Conservation (phyloP, 495 filamentous ascomycete genomes). For the Annulohypoxylon nitens region DNA sequence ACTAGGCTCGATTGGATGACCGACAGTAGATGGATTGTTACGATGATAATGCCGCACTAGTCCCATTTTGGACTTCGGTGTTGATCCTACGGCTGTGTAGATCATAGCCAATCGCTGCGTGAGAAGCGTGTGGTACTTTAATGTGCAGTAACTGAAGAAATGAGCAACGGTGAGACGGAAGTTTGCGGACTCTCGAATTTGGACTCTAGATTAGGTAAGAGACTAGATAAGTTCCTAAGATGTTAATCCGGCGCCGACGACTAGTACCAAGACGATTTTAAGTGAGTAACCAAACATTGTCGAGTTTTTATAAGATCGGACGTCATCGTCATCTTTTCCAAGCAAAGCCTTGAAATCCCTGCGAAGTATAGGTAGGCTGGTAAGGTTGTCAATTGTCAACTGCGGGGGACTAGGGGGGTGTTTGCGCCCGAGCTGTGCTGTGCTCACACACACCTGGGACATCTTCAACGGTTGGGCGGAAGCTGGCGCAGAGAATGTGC, state of each 20-base stretch:
- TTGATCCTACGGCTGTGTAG: slow-evolving; percentile 39
- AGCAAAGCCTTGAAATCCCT: slow-evolving; percentile 12
- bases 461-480: slow-evolving; percentile 31
- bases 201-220: slow-evolving; percentile 15
- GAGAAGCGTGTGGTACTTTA: background rate
- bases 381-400: background rate
- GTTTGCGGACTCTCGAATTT: slow-evolving; percentile 6
- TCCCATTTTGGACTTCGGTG: slow-evolving; percentile 44
- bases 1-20: slow-evolving; percentile 50
- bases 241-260: slow-evolving; percentile 6
- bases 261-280: background rate
- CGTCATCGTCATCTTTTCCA: slow-evolving; percentile 1
- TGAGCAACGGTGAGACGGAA: background rate
- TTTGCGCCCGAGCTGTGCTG: slow-evolving; percentile 36
- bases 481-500: slow-evolving; percentile 36
- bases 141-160: background rate
- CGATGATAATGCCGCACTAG: slow-evolving; percentile 39
- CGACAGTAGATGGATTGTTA: slow-evolving; percentile 32
- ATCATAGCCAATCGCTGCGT: slow-evolving; percentile 20
- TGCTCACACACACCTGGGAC: slow-evolving; percentile 26
- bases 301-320: slow-evolving; percentile 12
- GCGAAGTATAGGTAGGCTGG: slow-evolving; percentile 3
- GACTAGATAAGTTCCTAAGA: slow-evolving; percentile 9
- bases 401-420: slow-evolving; percentile 29
- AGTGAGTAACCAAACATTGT: background rate